Base-by-base conservation (phyloP, 108 stramenopile genomes). In the Pseudonitzschia multiseries region DNA sequence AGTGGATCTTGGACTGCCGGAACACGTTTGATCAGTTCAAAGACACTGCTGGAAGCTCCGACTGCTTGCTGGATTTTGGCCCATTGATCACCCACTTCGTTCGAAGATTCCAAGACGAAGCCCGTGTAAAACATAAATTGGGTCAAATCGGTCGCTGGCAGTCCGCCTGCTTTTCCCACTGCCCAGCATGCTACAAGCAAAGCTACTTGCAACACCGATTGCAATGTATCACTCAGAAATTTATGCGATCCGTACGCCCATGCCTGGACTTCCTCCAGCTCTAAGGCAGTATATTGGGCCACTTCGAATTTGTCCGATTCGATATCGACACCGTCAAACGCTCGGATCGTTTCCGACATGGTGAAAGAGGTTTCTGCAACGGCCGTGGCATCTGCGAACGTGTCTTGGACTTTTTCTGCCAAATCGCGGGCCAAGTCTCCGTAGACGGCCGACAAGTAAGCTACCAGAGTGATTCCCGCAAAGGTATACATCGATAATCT, bases 21-120 rank as follows among this genome's bases (percentile, higher is more conserved):
- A 29, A 83, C 73, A 20, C 94, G 81, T 42, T 79, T 70, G 42
- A 93, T 87, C 60, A 95, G 65, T 53, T 95, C 91, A 71, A 93
- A 95, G 33, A 93, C 94, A 70, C 81, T 90, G 40, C 87, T 82
- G 44, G 87, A 88, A 13, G 91, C 91, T 36, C 91, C 94, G 56
- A 95, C 75, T 5, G 94, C 94, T 31, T 80, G 75, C 65, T 91
- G 88, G 41, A 95, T 88, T 71, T 91, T 91, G 40, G 92, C 92
- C 90, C 90, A 93, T 70, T 95, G 91, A 70, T 93, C 92, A 20
- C 91, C 90, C 21, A 93, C 90, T 72, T 93, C 94, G 69, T 90
- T 91, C 17, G 87, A 84, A 4, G 92, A 89, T 67, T 91, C 89
- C 36, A 88, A 70, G 10, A 95, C 90, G 70, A 90, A 93, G 57